A percentile compares a stretch with the other conserved stretches of the same genome.
These are phyloP conservation scores for Talaromyces sp. DNA, from an alignment of 2,329 filamentous ascomycete genomes.

Conservation along the genomic window DNA sequence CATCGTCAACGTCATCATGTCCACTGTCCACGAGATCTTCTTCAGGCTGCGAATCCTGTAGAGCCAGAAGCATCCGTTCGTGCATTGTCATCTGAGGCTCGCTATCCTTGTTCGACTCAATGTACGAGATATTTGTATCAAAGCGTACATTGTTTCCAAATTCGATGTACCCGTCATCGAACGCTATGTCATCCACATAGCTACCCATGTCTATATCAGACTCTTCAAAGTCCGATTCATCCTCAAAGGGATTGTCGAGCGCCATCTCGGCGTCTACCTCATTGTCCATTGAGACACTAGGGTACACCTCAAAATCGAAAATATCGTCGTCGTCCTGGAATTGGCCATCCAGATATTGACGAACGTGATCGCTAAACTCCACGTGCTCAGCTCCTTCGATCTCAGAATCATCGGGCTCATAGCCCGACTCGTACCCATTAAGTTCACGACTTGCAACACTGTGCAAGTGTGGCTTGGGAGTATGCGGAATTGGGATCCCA, in stretches of 20 bases:
- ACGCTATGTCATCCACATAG: constrained; percentile 23
- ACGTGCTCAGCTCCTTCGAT: constrained; percentile 17
- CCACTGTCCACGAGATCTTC: neutral
- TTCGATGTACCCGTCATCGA: constrained; percentile 32
- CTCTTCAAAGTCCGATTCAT: constrained; percentile 1
- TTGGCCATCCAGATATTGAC: constrained; percentile 8
- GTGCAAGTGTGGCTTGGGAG: constrained; percentile 17
- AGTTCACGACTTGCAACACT: constrained; percentile 1
- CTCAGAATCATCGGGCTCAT: constrained; percentile 30
- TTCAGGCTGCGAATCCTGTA: constrained; percentile 9
- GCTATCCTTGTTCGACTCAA: constrained; percentile 19
- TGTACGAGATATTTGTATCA: constrained; percentile 28
- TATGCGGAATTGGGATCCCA: constrained; percentile 19
- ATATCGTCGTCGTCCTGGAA: constrained; percentile 8
- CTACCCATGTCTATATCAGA: constrained; percentile 18
- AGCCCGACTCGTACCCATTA: constrained; percentile 31
- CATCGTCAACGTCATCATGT: constrained; percentile 6
- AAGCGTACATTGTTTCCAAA: constrained; percentile 33
- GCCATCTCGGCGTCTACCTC: constrained; percentile 11
- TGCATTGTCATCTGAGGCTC: constrained; percentile 32
- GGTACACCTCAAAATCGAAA: constrained; percentile 7
- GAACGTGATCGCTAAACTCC: constrained; percentile 8
- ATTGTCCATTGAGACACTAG: constrained; percentile 11
- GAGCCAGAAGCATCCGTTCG: constrained; percentile 33
- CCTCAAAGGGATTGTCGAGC: constrained; percentile 5